Evolutionary conservation across 2,329 filamentous ascomycete species (phyloP).

Genomic region (Sarocladium oryzae): DNA sequence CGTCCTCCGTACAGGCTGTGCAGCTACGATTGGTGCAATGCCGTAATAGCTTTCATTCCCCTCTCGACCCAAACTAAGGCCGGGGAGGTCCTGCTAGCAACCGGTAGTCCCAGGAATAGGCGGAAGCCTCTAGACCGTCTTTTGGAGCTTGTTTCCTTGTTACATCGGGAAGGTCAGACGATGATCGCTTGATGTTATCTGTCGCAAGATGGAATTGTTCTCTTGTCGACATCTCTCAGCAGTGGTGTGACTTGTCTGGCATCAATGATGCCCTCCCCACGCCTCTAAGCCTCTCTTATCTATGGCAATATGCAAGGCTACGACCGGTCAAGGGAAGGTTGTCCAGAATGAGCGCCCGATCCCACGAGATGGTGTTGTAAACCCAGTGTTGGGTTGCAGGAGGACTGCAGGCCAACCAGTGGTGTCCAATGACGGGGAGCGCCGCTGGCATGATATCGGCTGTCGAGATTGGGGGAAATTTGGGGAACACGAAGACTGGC

Average conservation of each 20-base stretch:
- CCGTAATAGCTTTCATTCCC: conserved; percentile 5
- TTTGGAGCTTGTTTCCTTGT: background rate
- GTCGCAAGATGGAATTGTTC: background rate
- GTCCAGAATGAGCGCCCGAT: background rate
- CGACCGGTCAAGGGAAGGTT: background rate
- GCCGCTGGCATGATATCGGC: conserved; percentile 1
- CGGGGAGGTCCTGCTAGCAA: background rate
- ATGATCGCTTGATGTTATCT: background rate
- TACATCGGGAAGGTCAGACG: background rate
- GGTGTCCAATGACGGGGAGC: conserved; percentile 5
- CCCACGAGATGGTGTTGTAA: background rate
- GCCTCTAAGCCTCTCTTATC: background rate
- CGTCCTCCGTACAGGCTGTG: background rate
- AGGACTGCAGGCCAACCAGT: background rate
- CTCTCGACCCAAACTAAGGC: background rate
- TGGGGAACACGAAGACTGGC: background rate
- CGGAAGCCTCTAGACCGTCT: conserved; percentile 6
- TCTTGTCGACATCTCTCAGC: no score
- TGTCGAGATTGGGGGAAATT: background rate
- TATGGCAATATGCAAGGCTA: background rate
- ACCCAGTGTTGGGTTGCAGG: background rate
- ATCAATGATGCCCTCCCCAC: background rate
- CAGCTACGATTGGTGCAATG: conserved; percentile 1
- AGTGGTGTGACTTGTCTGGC: background rate
- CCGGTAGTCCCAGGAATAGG: conserved; percentile 2